Conservation (phyloP, 768 basidiomycete genomes). For the Pleurotus salmoneostramineus region DNA sequence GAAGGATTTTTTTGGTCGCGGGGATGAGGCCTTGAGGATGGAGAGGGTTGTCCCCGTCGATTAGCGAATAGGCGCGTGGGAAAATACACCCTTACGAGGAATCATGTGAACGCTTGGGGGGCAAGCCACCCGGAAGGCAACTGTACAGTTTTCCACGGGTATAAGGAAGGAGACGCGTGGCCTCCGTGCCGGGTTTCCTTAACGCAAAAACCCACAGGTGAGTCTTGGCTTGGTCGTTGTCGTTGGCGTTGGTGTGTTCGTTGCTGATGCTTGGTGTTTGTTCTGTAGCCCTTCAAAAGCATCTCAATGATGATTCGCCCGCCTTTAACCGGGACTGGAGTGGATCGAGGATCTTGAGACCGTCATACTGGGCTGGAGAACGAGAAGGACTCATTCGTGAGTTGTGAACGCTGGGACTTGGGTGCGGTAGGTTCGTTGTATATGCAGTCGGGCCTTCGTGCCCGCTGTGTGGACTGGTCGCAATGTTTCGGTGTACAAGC, state of each 20-base stretch:
- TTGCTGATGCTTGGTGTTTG: slow-evolving; percentile 13
- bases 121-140: neutral
- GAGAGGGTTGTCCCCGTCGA: neutral
- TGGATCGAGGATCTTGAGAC: slow-evolving; percentile 86
- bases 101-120: neutral
- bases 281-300: slow-evolving; percentile 68
- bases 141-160: slow-evolving; percentile 27
- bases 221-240: slow-evolving; percentile 22
- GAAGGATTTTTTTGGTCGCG: too few relatives aligned
- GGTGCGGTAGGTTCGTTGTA: slow-evolving; percentile 63
- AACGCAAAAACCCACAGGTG: slow-evolving; percentile 69
- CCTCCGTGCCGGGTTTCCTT: neutral
- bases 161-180: too few relatives aligned
- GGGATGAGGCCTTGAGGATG: too few relatives aligned
- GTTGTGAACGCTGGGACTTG: slow-evolving; percentile 69
- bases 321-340: slow-evolving; percentile 57
- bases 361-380: slow-evolving; percentile 81
- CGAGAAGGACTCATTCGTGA: slow-evolving; percentile 14
- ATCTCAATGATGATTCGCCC: slow-evolving; percentile 84
- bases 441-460: slow-evolving; percentile 56
- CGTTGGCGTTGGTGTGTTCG: neutral
- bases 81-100: neutral
- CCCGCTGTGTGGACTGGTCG: slow-evolving; percentile 66
- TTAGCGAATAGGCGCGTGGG: neutral
- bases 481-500: slow-evolving; percentile 90